phyloP scores from a whole-genome alignment of 148 eudicot genomes.

The Dianthus caryophyllus region DNA sequence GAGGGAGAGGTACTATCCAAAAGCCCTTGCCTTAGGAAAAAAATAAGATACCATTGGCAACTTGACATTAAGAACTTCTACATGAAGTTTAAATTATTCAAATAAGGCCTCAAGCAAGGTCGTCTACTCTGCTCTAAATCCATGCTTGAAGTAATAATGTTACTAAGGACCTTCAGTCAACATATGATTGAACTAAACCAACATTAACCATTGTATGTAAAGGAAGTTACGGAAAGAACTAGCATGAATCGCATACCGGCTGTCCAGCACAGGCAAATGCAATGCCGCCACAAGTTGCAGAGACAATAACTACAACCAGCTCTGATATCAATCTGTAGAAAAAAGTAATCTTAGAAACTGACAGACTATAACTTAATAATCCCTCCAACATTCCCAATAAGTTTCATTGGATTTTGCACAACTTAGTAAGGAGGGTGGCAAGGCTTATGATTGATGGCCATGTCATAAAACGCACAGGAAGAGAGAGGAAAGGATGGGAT shows the following conservation, averaged over 20 bases:
- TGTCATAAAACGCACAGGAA: too few species aligned
- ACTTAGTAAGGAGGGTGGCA: too few species aligned
- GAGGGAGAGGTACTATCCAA: background rate
- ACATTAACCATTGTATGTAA: background rate
- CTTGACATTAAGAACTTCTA: background rate
- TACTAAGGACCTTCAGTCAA: background rate
- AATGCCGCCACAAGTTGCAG: constrained; percentile 99
- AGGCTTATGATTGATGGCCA: too few species aligned
- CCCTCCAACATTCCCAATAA: too few species aligned
- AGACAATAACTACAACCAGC: constrained; percentile 92
- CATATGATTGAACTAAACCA: background rate
- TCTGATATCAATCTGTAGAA: constrained; percentile 83
- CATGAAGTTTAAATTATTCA: background rate
- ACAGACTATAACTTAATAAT: background rate
- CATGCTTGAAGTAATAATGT: background rate
- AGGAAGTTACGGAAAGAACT: background rate
- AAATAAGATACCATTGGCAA: background rate
- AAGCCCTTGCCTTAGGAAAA: constrained; percentile 10
- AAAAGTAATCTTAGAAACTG: constrained; percentile 8
- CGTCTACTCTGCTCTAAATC: background rate
- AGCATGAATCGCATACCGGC: constrained; percentile 52
- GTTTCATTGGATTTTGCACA: too few species aligned
- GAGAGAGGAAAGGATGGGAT: too few species aligned
- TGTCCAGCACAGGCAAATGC: constrained; percentile 99
- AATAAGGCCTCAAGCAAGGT: background rate